A percentile compares a stretch with the other conserved stretches of the same genome.
These are phyloP conservation scores for Thelonectria olida DNA, from an alignment of 2,329 filamentous ascomycete genomes.

Conservation along the genomic window DNA sequence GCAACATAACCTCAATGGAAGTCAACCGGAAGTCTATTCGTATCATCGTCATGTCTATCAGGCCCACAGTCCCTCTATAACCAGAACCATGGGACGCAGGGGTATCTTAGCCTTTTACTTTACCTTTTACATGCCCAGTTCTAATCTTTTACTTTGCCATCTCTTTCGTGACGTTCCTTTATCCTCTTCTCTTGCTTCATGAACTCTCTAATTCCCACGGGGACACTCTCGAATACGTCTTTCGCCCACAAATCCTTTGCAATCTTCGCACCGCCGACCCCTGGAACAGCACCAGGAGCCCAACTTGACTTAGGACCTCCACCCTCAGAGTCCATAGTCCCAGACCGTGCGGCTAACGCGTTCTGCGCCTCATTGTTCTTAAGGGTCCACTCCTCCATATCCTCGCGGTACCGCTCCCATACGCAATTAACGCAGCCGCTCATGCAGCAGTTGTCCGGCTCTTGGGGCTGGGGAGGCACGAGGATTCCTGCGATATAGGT, in stretches of 20 bases:
- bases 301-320: conserved; percentile 78
- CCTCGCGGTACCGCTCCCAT: conserved; percentile 91
- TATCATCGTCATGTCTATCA: conserved; percentile 34
- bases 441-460: conserved; percentile 99
- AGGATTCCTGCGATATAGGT: conserved; percentile 78
- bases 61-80: conserved; percentile 11
- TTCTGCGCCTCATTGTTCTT: conserved; percentile 70
- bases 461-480: conserved; percentile 84
- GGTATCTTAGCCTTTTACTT: conserved; percentile 24
- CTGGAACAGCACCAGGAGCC: conserved; percentile 45
- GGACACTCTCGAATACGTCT: conserved; percentile 81
- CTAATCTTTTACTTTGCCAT: conserved; percentile 58
- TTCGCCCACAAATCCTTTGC: conserved; percentile 67
- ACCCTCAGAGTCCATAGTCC: conserved; percentile 82
- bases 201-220: conserved; percentile 93
- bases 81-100: conserved; percentile 18
- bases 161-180: conserved; percentile 75
- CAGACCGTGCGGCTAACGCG: conserved; percentile 51
- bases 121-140: not conserved
- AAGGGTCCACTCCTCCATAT: conserved; percentile 87
- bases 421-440: conserved; percentile 98
- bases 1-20: not conserved
- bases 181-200: conserved; percentile 96
- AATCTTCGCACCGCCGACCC: conserved; percentile 48
- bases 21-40: conserved; percentile 24